phyloP scores from a whole-genome alignment of 371 early-diverging fungal species.

The Amoeboaphelidium protococcarum region DNA sequence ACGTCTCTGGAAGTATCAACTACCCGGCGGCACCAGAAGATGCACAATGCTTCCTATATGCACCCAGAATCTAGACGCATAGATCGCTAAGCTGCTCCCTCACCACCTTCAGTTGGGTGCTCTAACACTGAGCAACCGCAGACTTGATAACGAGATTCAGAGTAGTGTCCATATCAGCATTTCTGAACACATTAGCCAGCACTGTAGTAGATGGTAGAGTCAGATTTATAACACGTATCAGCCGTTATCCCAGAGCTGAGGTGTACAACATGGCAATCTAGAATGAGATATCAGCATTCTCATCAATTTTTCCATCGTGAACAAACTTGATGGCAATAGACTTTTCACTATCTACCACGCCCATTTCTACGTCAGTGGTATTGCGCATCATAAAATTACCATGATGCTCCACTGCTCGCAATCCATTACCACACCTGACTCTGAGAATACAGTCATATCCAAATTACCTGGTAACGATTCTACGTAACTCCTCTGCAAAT shows the following conservation, averaged over 20 bases:
- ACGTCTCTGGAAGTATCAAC: constrained; percentile 81
- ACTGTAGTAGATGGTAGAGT: constrained; percentile 43
- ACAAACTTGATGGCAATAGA: constrained; percentile 48
- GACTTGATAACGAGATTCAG: constrained; percentile 52
- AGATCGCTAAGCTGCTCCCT: constrained; percentile 56
- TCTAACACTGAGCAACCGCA: constrained; percentile 34
- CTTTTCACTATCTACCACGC: constrained; percentile 54
- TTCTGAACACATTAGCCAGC: constrained; percentile 53
- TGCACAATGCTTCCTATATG: constrained; percentile 79
- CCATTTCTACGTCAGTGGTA: constrained; percentile 68
- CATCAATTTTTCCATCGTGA: constrained; percentile 65
- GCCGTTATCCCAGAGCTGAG: constrained; percentile 51
- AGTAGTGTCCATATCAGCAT: constrained; percentile 73
- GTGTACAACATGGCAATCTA: constrained; percentile 83
- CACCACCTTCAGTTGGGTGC: constrained; percentile 35
- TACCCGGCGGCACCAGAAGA: constrained; percentile 67
- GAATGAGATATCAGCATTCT: constrained; percentile 46
- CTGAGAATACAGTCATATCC: constrained; percentile 70
- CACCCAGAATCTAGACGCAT: constrained; percentile 61
- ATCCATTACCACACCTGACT: constrained; percentile 63
- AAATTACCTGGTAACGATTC: constrained; percentile 39
- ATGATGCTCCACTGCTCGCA: constrained; percentile 51
- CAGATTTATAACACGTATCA: constrained; percentile 70
- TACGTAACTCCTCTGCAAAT: constrained; percentile 34
- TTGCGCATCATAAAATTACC: constrained; percentile 83